Base-by-base conservation (phyloP, 495 filamentous ascomycete genomes). In the Hypoxylon trugodes region DNA sequence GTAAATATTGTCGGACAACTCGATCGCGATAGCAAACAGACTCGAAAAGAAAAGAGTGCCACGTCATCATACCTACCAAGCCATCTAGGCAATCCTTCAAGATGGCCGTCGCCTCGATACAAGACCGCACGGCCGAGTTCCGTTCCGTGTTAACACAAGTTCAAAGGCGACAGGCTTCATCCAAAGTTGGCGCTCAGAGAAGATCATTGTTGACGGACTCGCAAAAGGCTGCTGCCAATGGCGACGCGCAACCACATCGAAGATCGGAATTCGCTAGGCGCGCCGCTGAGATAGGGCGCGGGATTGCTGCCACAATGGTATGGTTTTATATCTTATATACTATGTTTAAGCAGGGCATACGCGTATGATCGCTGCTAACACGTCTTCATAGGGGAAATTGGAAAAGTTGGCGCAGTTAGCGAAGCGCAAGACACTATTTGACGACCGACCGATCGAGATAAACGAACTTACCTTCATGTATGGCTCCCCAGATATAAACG, bases 121-220 rank as follows among this genome's bases (percentile, higher is more conserved):
- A 98, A 82, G 95, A 98, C 78, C 90, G 95, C 68, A 98, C 95
- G 50, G 82, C 82, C 72, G 95, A 98, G 79, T 98, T 98, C 80
- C 89, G 88, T 68, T 87, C 92, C 60, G 93, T 98, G 72, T 84
- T 98, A 43, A 81, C 82, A 15, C 91, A 93, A 69, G 90, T 90
- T 52, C 90, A 96, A 75, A 89, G 87, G 66, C 84, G 87, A 36
- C 83, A 89, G 52, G 82, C 84, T 10, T 77, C 86, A 1, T 85
- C 82, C 18, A 95, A 92, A 76, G 81, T 88, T 30, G 87, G 88
- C 32, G 74, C 89, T 10, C 91, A 96, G 77, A 82, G 89, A 55
- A 89, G 91, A 72, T 88, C 89, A n/a, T 86, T 96, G 33, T 82
- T 97, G 49, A 86, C 87, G 26, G 85, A 90, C 59, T 76, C 88